phyloP scores from a whole-genome alignment of 148 eudicot species.

The Cornus suecica region DNA sequence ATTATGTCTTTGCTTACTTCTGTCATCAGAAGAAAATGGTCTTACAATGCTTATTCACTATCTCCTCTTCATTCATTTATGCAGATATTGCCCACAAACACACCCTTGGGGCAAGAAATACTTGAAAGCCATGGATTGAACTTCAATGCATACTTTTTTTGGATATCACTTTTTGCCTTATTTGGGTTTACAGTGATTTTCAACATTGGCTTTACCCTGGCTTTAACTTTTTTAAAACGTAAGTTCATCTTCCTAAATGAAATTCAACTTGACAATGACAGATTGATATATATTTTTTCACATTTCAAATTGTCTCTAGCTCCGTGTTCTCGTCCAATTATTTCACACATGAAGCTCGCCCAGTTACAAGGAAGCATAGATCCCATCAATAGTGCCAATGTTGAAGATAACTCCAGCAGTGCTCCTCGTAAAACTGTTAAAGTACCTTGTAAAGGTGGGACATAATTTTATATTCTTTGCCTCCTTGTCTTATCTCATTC shows the following conservation, averaged over 20 bases:
- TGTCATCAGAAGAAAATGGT: not conserved
- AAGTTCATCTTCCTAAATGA: slow-evolving; percentile 21
- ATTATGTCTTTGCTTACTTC: not conserved
- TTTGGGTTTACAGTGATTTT: slow-evolving; percentile 51
- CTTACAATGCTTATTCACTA: not conserved
- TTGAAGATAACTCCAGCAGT: not conserved
- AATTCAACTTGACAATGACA: not conserved
- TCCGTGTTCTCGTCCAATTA: slow-evolving; percentile 55
- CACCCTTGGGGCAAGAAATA: slow-evolving; percentile 50
- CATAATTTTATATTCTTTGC: not conserved
- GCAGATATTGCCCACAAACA: slow-evolving; percentile 44
- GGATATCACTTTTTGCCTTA: slow-evolving; percentile 65
- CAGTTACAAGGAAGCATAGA: slow-evolving; percentile 29
- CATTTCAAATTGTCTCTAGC: slow-evolving; percentile 36
- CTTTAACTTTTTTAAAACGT: slow-evolving; percentile 64
- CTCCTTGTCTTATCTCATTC: not conserved
- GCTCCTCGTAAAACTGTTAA: not conserved
- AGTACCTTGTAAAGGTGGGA: slow-evolving; percentile 39
- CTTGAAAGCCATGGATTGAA: slow-evolving; percentile 59
- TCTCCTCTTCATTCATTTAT: not conserved
- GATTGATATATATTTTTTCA: not conserved
- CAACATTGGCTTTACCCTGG: slow-evolving; percentile 51
- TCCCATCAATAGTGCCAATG: slow-evolving; percentile 9
- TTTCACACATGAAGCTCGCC: slow-evolving; percentile 58
- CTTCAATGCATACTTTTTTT: slow-evolving; percentile 41